Conservation (phyloP, 495 filamentous ascomycete species). For the Neurospora sp. region DNA sequence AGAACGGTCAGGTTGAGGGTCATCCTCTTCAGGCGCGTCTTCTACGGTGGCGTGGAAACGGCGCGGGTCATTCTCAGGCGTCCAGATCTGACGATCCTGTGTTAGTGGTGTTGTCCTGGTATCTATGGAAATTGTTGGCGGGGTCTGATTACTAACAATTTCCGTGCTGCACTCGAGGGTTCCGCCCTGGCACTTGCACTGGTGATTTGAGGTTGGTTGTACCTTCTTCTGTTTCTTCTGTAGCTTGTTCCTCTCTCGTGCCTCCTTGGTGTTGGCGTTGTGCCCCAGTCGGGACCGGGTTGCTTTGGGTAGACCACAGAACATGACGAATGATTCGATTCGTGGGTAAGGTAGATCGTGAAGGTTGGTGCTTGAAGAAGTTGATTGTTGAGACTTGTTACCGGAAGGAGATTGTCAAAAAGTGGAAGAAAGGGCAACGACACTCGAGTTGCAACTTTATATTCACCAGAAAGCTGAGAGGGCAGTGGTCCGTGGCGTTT, state of each 20-base stretch:
- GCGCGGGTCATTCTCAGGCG: constrained; percentile 11
- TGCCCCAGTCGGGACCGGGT: too few species aligned
- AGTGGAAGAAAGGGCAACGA: too few species aligned
- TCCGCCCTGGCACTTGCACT: constrained; percentile 10
- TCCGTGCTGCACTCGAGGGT: constrained; percentile 17
- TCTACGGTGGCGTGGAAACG: constrained; percentile 8
- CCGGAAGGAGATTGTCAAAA: too few species aligned
- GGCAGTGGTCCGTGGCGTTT: too few species aligned
- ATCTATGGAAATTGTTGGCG: not conserved
- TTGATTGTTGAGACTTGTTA: too few species aligned
- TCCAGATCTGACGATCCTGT: constrained; percentile 7
- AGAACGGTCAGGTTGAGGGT: not conserved
- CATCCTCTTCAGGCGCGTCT: not conserved
- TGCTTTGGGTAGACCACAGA: too few species aligned
- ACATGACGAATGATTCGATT: too few species aligned
- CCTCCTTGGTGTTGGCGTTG: not conserved
- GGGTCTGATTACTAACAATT: constrained; percentile 8
- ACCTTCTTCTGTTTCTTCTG: not conserved
- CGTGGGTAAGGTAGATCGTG: too few species aligned
- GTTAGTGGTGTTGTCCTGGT: not conserved
- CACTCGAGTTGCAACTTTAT: too few species aligned
- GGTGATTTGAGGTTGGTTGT: not conserved
- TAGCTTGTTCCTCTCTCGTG: not conserved
- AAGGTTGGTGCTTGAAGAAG: too few species aligned
- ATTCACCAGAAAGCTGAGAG: too few species aligned